Percentiles rank a stretch among this genome's conserved stretches.
These are phyloP conservation scores for Kodamaea plutei DNA, from an alignment of 1,139 yeast genomes.

Conservation along the genomic window DNA sequence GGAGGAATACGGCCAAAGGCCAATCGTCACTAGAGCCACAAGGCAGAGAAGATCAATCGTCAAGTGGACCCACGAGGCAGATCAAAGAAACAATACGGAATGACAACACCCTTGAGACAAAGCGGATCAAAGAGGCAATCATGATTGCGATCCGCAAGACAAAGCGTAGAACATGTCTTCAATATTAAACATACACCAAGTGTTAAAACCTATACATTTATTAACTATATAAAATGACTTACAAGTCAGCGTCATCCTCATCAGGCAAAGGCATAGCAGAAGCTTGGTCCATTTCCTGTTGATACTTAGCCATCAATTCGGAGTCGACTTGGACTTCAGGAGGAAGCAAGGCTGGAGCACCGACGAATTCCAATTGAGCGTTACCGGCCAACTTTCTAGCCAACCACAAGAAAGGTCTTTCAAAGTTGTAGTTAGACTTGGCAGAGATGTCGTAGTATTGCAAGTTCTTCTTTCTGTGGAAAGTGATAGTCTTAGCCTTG, in stretches of 20 bases:
- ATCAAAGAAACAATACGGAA: too few relatives aligned
- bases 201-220: slow-evolving; percentile 1
- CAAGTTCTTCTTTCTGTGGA: slow-evolving; percentile 99
- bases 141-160: too few relatives aligned
- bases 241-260: slow-evolving; percentile 99
- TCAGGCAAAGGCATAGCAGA: slow-evolving; percentile 99
- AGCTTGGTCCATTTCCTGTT: slow-evolving; percentile 99
- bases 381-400: slow-evolving; percentile 99
- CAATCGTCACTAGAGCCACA: too few relatives aligned
- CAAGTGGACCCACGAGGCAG: too few relatives aligned
- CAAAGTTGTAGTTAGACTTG: slow-evolving; percentile 98
- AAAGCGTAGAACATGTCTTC: too few relatives aligned
- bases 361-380: slow-evolving; percentile 97
- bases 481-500: slow-evolving; percentile 98
- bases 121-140: too few relatives aligned
- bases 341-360: slow-evolving; percentile 99
- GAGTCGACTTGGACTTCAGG: slow-evolving; percentile 98
- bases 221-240: slow-evolving; percentile 23
- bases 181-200: too few relatives aligned
- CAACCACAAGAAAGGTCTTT: slow-evolving; percentile 99
- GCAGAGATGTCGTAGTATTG: slow-evolving; percentile 99
- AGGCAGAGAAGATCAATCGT: too few relatives aligned
- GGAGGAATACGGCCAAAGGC: too few relatives aligned
- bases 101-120: too few relatives aligned
- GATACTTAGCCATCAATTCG: slow-evolving; percentile 95